Percentiles rank a stretch among this genome's conserved stretches.
Conservation (phyloP, 2,329 filamentous ascomycete genomes). For the Penicillium paneum region DNA sequence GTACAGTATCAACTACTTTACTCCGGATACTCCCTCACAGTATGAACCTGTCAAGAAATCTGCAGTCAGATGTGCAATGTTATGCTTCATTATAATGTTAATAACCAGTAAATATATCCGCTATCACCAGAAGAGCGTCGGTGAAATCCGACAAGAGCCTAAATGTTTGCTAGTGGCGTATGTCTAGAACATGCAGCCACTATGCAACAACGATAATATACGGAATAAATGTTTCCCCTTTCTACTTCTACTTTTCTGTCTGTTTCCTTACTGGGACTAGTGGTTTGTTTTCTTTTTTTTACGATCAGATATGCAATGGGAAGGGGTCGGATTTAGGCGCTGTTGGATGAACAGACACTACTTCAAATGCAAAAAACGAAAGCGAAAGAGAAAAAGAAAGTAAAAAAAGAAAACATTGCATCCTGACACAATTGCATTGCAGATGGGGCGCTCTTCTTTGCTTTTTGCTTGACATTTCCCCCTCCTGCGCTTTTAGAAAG, state of each 20-base stretch:
- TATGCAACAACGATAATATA: slow-evolving; percentile 3
- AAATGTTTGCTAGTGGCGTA: slow-evolving; percentile 8
- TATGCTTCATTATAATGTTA: background rate
- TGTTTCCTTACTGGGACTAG: background rate
- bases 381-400: background rate
- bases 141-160: background rate
- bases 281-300: background rate
- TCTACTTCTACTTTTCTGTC: background rate
- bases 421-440: slow-evolving; percentile 5
- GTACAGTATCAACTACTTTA: background rate
- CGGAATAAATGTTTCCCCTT: background rate
- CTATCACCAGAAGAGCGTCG: background rate
- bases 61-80: background rate
- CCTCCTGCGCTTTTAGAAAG: background rate
- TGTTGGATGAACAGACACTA: background rate
- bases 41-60: background rate
- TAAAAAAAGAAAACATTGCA: slow-evolving; percentile 1
- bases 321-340: background rate
- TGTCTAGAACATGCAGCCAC: slow-evolving; percentile 9
- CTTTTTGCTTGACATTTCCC: background rate
- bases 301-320: background rate
- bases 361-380: background rate
- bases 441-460: background rate
- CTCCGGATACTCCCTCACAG: background rate
- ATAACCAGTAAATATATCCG: background rate